Evolutionary conservation across 2,329 filamentous ascomycete species (phyloP).

Genomic region (Penicillium decumbens): DNA sequence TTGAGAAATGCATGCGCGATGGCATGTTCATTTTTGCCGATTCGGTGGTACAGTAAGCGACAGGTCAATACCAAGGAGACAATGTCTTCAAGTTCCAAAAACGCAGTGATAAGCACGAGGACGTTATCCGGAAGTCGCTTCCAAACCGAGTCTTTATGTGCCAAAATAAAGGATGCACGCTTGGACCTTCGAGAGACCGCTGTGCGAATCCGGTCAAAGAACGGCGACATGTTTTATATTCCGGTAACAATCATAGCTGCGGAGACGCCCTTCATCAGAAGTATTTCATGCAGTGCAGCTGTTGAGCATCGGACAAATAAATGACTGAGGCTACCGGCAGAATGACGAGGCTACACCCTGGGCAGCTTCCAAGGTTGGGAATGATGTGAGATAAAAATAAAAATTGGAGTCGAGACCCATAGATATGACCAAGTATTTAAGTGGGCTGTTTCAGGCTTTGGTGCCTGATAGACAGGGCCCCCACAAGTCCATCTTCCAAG

Average conservation of each 20-base stretch:
- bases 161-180: neutral
- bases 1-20: constrained; percentile 24
- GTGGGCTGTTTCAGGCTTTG: neutral
- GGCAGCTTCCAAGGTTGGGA: neutral
- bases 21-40: constrained; percentile 18
- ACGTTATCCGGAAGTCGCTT: constrained; percentile 18
- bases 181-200: constrained; percentile 14
- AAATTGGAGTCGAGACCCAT: neutral
- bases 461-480: neutral
- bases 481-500: neutral
- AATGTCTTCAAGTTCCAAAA: constrained; percentile 21
- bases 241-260: constrained; percentile 3
- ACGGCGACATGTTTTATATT: constrained; percentile 9
- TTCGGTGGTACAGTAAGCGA: constrained; percentile 17
- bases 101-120: constrained; percentile 17
- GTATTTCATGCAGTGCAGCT: neutral
- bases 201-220: constrained; percentile 15
- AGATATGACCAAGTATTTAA: neutral
- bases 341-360: neutral
- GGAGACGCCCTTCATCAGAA: neutral
- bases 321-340: neutral
- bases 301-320: neutral
- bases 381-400: neutral
- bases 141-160: constrained; percentile 19
- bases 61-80: constrained; percentile 19